Evolutionary conservation across 176 grass and related monocot species (phyloP).

Genomic region (Bromus sterilis): DNA sequence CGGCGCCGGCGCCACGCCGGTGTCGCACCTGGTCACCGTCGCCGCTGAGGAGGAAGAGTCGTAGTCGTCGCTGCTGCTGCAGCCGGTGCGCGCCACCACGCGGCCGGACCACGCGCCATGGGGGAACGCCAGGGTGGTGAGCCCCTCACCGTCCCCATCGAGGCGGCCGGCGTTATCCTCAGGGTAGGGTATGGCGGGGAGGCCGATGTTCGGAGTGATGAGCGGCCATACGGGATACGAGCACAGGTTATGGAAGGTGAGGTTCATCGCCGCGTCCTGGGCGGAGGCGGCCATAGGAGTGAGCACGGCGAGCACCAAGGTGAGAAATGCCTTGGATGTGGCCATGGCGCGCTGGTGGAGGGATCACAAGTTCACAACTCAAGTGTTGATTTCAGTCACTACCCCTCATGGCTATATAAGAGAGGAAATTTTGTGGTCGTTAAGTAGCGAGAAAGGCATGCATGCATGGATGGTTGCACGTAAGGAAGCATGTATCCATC

Average conservation of each 20-base stretch:
- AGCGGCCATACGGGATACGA: not conserved
- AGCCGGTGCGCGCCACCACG: constrained; percentile 32
- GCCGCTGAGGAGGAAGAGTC: no score
- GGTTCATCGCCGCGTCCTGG: not conserved
- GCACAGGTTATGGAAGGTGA: not conserved
- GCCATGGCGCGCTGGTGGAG: not conserved
- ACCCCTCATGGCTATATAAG: not conserved
- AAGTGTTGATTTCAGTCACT: not conserved
- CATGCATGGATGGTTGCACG: not conserved
- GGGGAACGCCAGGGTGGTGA: constrained; percentile 16
- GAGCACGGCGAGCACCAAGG: not conserved
- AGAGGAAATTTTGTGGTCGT: not conserved
- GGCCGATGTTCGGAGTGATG: not conserved
- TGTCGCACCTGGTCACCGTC: constrained; percentile 10
- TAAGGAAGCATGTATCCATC: not conserved
- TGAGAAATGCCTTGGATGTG: not conserved
- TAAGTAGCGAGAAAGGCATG: not conserved
- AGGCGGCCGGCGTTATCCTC: not conserved
- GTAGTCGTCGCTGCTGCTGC: not conserved
- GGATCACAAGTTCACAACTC: not conserved
- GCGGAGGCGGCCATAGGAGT: not conserved
- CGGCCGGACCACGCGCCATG: constrained; percentile 18
- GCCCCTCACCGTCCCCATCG: not conserved
- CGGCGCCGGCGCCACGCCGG: constrained; percentile 14
- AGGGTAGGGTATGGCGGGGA: not conserved